These are phyloP conservation scores for Paragyromitra xinjiangensis DNA, from an alignment of 495 filamentous ascomycete genomes.

Conservation along the genomic window DNA sequence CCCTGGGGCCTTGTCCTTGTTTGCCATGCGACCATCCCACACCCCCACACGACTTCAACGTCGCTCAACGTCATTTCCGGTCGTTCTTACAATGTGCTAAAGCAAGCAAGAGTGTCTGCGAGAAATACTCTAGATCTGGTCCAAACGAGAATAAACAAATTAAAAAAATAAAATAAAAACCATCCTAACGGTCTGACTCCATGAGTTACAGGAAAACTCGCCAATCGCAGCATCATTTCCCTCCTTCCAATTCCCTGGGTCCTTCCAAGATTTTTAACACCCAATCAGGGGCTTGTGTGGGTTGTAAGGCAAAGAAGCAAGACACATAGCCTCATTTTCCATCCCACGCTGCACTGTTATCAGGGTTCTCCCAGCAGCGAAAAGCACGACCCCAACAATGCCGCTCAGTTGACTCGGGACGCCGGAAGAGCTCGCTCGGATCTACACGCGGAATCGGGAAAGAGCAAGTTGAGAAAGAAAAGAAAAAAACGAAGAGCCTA, in stretches of 20 bases:
- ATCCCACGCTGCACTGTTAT: conserved; percentile 37
- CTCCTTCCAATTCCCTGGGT: conserved; percentile 23
- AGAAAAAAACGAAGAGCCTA: conserved; percentile 14
- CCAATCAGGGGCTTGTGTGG: conserved; percentile 21
- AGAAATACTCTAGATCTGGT: conserved; percentile 13
- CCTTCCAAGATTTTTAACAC: conserved; percentile 34
- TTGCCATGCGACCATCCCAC: conserved; percentile 6
- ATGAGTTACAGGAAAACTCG: not conserved
- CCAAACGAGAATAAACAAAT: conserved; percentile 18
- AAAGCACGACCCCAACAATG: not conserved
- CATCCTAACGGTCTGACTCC: not conserved
- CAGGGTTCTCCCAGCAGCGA: conserved; percentile 20
- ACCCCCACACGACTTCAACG: conserved; percentile 30
- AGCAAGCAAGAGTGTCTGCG: not conserved
- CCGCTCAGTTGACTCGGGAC: conserved; percentile 15
- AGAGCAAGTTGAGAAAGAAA: not conserved
- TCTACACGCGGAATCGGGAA: conserved; percentile 46
- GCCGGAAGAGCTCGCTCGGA: conserved; percentile 27
- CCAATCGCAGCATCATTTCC: conserved; percentile 24
- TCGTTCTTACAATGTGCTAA: conserved; percentile 28
- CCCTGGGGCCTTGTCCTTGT: conserved; percentile 6
- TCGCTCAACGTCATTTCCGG: conserved; percentile 35
- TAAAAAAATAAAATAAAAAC: not conserved
- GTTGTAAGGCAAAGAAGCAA: conserved; percentile 28
- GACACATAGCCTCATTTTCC: conserved; percentile 18